Percentiles rank a stretch among this genome's conserved stretches.
Conservation (phyloP, 352 stramenopile genomes). For the Phytopythium delawarense region DNA sequence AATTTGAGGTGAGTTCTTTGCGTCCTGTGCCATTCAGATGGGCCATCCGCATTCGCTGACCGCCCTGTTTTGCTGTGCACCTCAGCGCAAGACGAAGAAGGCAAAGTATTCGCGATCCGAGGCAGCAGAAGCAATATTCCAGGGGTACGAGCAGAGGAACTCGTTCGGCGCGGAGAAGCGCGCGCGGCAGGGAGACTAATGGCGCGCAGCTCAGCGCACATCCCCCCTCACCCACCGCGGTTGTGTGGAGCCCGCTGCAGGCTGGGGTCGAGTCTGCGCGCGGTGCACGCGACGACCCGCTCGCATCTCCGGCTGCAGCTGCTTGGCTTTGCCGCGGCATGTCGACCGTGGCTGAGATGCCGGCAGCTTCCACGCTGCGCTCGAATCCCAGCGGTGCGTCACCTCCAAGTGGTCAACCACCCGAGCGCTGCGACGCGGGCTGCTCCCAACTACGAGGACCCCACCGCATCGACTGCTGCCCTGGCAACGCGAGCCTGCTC, state of each 20-base stretch:
- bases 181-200: slow-evolving; percentile 4
- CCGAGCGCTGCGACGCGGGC: background rate
- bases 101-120: slow-evolving; percentile 1
- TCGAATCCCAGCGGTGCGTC: too few species aligned
- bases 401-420: too few species aligned
- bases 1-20: slow-evolving; percentile 23
- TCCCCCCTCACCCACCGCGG: background rate
- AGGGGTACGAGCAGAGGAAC: background rate
- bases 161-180: slow-evolving; percentile 4
- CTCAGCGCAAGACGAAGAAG: slow-evolving; percentile 10
- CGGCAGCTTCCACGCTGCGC: too few species aligned
- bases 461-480: background rate
- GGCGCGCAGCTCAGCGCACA: background rate
- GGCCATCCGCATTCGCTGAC: background rate
- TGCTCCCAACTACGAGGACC: background rate
- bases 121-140: background rate
- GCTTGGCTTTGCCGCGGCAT: too few species aligned
- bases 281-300: background rate
- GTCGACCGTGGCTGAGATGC: too few species aligned
- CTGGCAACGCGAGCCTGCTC: background rate
- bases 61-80: background rate
- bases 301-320: too few species aligned
- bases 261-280: background rate
- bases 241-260: background rate
- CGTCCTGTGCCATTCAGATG: background rate